Base-by-base conservation (phyloP, 768 basidiomycete species). In the Flagelloscypha sp. region DNA sequence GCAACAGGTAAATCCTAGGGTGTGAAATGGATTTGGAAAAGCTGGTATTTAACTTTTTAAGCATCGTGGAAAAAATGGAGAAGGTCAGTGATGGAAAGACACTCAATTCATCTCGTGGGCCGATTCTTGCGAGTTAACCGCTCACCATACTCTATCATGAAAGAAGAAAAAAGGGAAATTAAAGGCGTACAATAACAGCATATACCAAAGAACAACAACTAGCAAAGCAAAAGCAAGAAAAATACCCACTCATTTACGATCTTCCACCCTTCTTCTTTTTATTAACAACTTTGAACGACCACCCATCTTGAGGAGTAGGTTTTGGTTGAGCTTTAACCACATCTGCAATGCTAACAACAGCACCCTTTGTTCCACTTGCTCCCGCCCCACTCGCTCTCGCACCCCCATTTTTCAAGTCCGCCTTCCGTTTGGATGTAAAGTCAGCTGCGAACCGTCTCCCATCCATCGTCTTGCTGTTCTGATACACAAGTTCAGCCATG, bases 401-500 rank as follows among this genome's bases (percentile, higher is more conserved):
- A 4, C 55, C 48, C 8, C 55, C 63, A 41, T 76, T 79, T 10
- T 65, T 64, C 1, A 79, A 83, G 54, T 98, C 94, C 13, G 72
- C 73, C 61, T 90, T 93, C 34, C 95, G 82, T 53, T 76, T 86
- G 43, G 69, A 74, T 35, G 90, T 76, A 49, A 88, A 99, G 46
- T 98, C 93, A 9, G 85, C 71, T 3, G 95, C 93, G 52, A 98
- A 99, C 24, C 94, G 77, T 33, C 93, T 72, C 5, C 95, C 95
- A 51, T 98, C 92, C 33, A 99, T 74, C 2, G 87, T 98, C 15
- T 90, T 86, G 45, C 89, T 94, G 52, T 85, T 92, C 35, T 84
- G 79, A 52, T 98, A 99, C 42, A 98, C 92, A 27, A 85, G 70
- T 55, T 98, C 95, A 16, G 87, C 85, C 45, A 99, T 98, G 53